Evolutionary conservation across 176 grass and related monocot species (phyloP).

Genomic region (Pontederia crassipes): DNA sequence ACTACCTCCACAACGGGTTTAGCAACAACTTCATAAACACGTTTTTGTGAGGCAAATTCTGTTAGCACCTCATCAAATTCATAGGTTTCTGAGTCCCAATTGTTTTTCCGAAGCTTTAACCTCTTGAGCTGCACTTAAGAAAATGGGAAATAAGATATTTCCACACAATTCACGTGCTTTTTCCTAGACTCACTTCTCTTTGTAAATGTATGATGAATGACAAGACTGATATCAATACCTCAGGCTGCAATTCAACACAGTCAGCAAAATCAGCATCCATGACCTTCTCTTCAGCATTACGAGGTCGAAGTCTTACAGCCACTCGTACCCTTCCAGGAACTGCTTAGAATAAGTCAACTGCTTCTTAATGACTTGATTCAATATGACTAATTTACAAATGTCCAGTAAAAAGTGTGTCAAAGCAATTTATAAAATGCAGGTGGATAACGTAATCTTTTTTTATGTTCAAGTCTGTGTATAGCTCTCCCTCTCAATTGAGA

Average conservation of each 20-base stretch:
- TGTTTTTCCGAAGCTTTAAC: conserved; percentile 98
- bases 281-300: conserved; percentile 68
- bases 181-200: too few species aligned
- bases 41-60: conserved; percentile 96
- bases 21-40: conserved; percentile 99
- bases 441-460: too few species aligned
- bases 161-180: too few species aligned
- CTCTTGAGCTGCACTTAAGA: conserved; percentile 74
- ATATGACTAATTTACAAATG: conserved; percentile 9
- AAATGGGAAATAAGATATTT: conserved; percentile 1
- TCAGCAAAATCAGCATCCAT: conserved; percentile 96
- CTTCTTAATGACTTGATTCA: not conserved
- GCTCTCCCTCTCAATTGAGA: too few species aligned
- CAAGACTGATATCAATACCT: conserved; percentile 29
- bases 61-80: conserved; percentile 96
- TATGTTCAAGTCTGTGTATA: too few species aligned
- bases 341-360: conserved; percentile 20
- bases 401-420: too few species aligned
- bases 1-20: conserved; percentile 98
- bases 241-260: conserved; percentile 93
- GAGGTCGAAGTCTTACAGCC: conserved; percentile 89
- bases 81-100: conserved; percentile 95
- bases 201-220: too few species aligned
- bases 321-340: conserved; percentile 94
- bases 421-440: too few species aligned